Base-by-base conservation (phyloP, 768 basidiomycete species). In the Phanerochaete carnosa region DNA sequence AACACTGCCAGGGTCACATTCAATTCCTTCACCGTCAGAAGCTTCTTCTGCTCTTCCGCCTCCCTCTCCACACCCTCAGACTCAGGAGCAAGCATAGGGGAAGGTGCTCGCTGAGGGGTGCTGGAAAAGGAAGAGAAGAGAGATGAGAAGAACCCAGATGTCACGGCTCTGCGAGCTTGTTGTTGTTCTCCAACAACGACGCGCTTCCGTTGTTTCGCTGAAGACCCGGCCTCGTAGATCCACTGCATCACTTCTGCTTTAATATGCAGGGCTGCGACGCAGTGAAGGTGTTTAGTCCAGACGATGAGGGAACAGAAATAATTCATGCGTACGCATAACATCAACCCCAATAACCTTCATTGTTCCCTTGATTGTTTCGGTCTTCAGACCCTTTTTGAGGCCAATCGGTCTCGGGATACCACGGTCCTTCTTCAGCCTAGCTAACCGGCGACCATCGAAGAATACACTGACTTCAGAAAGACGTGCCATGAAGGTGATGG, bases 401-500 rank as follows among this genome's bases (percentile, higher is more conserved):
- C 74, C 76, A 11, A 90, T 64, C 7, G 75, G 68, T 65, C 78
- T 80, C 1, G 87, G 77, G 13, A 76, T 57, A 1, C 87, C 87
- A 29, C 80, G 69, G 1, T 80, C 77, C 74, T 94, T 95, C 54
- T 78, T 80, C 58, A 95, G 71, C 43, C 78, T 80, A 4, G 85
- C 83, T 5, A 95, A 79, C 35, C 88, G 78, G 68, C 87, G 83
- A 62, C 88, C 88, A 68, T 98, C 88, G 45, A 97, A 85, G 72
- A 84, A 93, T 28, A 98, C 84, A 64, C 84, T 86, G 59, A 98
- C 84, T 72, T 89, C 81, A 12, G 78, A 76, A 11, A 99, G 80
- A 61, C 86, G 81, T 12, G 82, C 77, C 89, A 97, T 98, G 75
- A 99, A 99, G 0, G 94, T 95, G 58, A 99, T 87, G 0, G 91